phyloP scores from a whole-genome alignment of 2,329 filamentous ascomycete species.

The Cladosporium halotolerans region DNA sequence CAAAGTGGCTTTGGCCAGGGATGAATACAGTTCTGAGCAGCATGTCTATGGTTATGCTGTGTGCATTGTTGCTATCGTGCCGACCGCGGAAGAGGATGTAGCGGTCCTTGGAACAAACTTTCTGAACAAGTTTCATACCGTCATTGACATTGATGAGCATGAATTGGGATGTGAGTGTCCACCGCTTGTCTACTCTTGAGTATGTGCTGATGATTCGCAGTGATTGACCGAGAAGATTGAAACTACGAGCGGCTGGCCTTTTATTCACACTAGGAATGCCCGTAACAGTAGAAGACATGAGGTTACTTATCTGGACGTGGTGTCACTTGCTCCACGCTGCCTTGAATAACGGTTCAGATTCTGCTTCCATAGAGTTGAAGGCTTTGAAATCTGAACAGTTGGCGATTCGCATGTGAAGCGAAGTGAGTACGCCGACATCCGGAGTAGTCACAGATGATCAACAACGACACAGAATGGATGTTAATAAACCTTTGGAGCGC shows the following conservation, averaged over 20 bases:
- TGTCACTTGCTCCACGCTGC: too few species aligned
- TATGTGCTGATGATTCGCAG: not conserved
- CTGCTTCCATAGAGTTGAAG: too few species aligned
- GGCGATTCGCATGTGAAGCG: too few species aligned
- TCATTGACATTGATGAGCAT: not conserved
- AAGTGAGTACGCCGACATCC: too few species aligned
- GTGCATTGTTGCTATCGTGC: slow-evolving; percentile 4
- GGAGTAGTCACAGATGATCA: too few species aligned
- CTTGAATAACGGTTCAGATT: too few species aligned
- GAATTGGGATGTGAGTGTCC: slow-evolving; percentile 6
- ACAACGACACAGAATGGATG: too few species aligned
- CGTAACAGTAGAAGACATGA: too few species aligned
- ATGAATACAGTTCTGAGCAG: slow-evolving; percentile 8
- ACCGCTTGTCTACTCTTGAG: not conserved
- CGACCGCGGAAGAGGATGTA: not conserved
- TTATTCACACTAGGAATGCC: too few species aligned
- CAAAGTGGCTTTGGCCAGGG: not conserved
- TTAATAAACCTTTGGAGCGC: not conserved
- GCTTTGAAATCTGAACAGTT: too few species aligned
- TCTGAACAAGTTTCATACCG: not conserved
- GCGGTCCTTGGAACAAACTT: slow-evolving; percentile 2
- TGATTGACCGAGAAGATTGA: not conserved
- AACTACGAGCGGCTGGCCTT: not conserved
- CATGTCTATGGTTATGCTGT: not conserved
- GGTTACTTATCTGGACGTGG: too few species aligned